Evolutionary conservation across 441 rosid genomes (phyloP), one percentile per base, ranked within the genome.

Genomic region (Pelargonium citronellum): DNA sequence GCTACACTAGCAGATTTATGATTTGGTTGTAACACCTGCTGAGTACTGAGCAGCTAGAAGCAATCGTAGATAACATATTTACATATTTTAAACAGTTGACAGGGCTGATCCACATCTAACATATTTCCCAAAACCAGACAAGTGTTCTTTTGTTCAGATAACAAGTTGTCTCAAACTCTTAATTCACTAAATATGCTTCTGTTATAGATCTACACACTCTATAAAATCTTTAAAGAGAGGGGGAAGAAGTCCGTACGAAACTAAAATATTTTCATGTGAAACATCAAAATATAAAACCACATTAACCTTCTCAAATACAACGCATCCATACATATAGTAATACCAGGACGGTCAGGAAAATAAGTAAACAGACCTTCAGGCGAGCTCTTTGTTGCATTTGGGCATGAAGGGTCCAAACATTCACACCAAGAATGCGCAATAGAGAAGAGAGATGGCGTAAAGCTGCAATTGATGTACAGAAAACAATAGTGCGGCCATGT

Each of bases 381-480:
- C 96, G 97, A 84, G 98, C 97, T 82, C 88, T 84, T 77, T 95
- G 97, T 84, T 95, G 97, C 98, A 92, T 95, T 82, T 95, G 96
- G 69, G 96, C 87, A 80, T 84, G 90, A 72, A 92, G 87, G 47
- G 94, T 87, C 86, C 89, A 84, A 64, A 89, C 86, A 71, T 85
- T 78, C 62, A 90, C 34, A 79, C 91, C 91, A 76, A 95, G 97
- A 83, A 89, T 83, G 67, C 86, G 86, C 81, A 90, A 75, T 43
- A 89, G 71, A 66, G 96, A 86, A 82, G 91, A 86, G 75, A 88
- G 80, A 75, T 92, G 96, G 58, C 97, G 95, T 83, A 92, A 78
- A 77, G 97, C 98, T 64, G 96, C 93, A 79, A 95, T 89, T 67
- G 99, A 95, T 65, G 99, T 92, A 75, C 98, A 92, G 82, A 95